phyloP scores from a whole-genome alignment of 345 rosid species.

The Citrus reticulata region DNA sequence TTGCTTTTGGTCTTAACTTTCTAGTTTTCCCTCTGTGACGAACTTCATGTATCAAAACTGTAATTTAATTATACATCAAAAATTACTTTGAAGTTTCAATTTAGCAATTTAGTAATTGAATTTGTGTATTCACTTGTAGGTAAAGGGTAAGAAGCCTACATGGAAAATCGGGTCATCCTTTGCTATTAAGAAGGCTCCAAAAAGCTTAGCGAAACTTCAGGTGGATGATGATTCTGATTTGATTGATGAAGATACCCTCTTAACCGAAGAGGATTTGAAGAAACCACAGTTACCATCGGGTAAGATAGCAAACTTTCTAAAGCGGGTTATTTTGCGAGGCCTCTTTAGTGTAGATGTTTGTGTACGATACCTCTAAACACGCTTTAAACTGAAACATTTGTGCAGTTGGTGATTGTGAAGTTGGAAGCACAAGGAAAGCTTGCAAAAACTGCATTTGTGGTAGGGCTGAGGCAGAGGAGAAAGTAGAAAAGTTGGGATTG shows the following conservation, averaged over 20 bases:
- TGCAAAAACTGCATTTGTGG: slow-evolving; percentile 97
- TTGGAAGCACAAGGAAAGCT: slow-evolving; percentile 82
- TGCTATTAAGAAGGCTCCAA: slow-evolving; percentile 58
- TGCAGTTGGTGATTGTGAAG: slow-evolving; percentile 81
- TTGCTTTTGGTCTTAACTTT: not conserved
- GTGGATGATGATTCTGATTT: slow-evolving; percentile 70
- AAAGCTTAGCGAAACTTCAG: slow-evolving; percentile 46
- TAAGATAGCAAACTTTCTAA: slow-evolving; percentile 13
- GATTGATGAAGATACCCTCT: slow-evolving; percentile 93
- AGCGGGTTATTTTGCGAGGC: not conserved
- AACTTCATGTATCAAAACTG: not conserved
- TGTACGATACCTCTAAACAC: not conserved
- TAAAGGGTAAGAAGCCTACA: slow-evolving; percentile 14
- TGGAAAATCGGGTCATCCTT: slow-evolving; percentile 39
- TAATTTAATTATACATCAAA: not conserved
- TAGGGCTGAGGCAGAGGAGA: slow-evolving; percentile 94
- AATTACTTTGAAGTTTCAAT: not conserved
- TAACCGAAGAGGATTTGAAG: slow-evolving; percentile 40
- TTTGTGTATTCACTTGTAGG: not conserved
- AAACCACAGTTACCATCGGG: slow-evolving; percentile 7
- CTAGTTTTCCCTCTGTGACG: not conserved
- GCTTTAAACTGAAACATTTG: not conserved
- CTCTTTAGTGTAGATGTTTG: not conserved
- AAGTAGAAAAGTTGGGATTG: slow-evolving; percentile 63
- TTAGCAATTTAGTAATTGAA: not conserved